Evolutionary conservation across 495 filamentous ascomycete genomes (phyloP).

Genomic region (Tuber indicum): DNA sequence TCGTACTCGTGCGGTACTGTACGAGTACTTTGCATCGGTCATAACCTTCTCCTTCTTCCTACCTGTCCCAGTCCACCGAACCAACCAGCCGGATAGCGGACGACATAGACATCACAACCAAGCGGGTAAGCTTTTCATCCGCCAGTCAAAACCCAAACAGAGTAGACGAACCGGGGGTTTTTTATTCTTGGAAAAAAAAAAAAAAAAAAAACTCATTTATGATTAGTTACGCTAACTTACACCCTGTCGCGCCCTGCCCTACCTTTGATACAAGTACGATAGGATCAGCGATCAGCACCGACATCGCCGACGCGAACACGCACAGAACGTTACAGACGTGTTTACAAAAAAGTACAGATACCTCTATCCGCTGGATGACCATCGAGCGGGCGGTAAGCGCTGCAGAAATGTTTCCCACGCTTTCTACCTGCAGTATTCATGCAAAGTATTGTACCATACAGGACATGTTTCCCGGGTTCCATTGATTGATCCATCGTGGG

Average conservation of each 20-base stretch:
- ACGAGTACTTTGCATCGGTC: not conserved
- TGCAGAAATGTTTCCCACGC: not conserved
- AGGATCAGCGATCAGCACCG: not conserved
- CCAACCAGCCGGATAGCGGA: not conserved
- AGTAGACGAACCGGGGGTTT: not conserved
- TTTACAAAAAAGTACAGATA: not conserved
- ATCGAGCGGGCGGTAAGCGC: not conserved
- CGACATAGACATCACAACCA: not conserved
- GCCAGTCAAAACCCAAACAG: not conserved
- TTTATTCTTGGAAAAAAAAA: not conserved
- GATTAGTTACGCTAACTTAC: not conserved
- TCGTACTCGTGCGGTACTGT: not conserved
- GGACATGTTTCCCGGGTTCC: not conserved
- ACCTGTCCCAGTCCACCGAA: not conserved
- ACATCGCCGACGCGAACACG: not conserved
- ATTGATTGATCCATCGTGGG: not conserved
- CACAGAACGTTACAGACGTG: constrained; percentile 2
- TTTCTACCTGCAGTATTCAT: not conserved
- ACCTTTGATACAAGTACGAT: not conserved
- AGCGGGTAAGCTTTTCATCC: constrained; percentile 1
- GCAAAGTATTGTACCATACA: not conserved
- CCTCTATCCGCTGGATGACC: not conserved
- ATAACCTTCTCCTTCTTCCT: not conserved
- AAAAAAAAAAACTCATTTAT: not conserved
- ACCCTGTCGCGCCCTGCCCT: not conserved